Base-by-base conservation (phyloP, 495 filamentous ascomycete genomes). In the Penicillium canescens region DNA sequence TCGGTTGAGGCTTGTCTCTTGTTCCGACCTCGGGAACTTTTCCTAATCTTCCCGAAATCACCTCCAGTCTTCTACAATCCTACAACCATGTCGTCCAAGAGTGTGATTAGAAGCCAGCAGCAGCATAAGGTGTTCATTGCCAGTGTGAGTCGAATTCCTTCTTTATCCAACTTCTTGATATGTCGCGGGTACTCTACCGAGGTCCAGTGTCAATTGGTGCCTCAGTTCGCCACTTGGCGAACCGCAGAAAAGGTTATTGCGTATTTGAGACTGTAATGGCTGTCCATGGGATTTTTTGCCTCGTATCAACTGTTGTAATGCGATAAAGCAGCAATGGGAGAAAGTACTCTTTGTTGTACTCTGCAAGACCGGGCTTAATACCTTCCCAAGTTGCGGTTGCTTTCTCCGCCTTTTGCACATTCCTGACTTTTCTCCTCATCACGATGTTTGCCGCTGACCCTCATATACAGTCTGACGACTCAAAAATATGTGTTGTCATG, bases 401-500 rank as follows among this genome's bases (percentile, higher is more conserved):
- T 7, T 18, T 18, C 18, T 18, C 18, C 18, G 18, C 18, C 18
- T 1, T 1, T 1, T 18, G 18, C 18, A 18, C 18, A 18, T 18
- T 18, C 18, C 18, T 18, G 18, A 18, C 18, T 18, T 18, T 18
- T 18, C 18, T 18, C 18, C 18, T 18, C 18, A 18, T 31, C 28
- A 61, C 43, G 13, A 63, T 56, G 50, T 28, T 33, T 26, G 16
- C 43, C 16, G 24, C 41, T 55, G 61, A 61, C 52, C 50, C 56
- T 45, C 7, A 34, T 23, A 60, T 77, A n/a, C 85, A 95, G 89
- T 89, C 88, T 56, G 94, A 97, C 75, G 91, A 96, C 62, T 91
- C 89, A 28, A 88, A 87, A 65, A 96, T 98, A 70, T 96, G 92
- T 63, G 92, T 98, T n/a, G 89, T 98, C 49, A 97, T 98, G 94